Evolutionary conservation across 2,329 filamentous ascomycete genomes (phyloP).

Genomic region (Neopestalotiopsis clavispora): DNA sequence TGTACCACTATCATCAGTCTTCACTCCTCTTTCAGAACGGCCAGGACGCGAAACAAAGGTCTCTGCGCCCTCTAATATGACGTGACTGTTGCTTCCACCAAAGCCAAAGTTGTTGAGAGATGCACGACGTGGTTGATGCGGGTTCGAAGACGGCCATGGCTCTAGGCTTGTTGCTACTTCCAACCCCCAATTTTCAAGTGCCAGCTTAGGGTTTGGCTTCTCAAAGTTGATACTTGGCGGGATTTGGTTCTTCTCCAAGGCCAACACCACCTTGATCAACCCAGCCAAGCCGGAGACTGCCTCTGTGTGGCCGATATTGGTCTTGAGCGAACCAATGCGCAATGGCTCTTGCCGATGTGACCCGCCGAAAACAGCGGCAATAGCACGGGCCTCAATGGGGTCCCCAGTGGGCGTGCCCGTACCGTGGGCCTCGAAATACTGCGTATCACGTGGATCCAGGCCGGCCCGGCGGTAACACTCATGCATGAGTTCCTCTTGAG

Average conservation of each 20-base stretch:
- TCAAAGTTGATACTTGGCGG: slow-evolving; percentile 20
- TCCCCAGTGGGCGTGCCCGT: slow-evolving; percentile 76
- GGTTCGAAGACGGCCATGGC: too few species aligned
- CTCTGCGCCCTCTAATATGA: too few species aligned
- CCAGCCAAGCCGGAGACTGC: slow-evolving; percentile 38
- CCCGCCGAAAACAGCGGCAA: slow-evolving; percentile 63
- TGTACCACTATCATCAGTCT: too few species aligned
- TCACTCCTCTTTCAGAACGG: too few species aligned
- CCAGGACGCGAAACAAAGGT: too few species aligned
- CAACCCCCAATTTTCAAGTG: too few species aligned
- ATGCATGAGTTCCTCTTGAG: slow-evolving; percentile 65
- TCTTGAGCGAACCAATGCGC: slow-evolving; percentile 50
- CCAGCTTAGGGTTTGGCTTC: too few species aligned
- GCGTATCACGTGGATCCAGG: slow-evolving; percentile 57
- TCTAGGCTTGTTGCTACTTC: too few species aligned
- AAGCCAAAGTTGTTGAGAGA: too few species aligned
- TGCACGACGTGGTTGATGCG: too few species aligned
- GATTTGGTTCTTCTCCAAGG: slow-evolving; percentile 24
- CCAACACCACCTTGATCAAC: slow-evolving; percentile 28
- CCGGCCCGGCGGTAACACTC: slow-evolving; percentile 61
- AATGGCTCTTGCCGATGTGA: slow-evolving; percentile 42
- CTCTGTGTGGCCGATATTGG: slow-evolving; percentile 52
- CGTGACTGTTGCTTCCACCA: too few species aligned
- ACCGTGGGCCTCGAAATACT: slow-evolving; percentile 72
- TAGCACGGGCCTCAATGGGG: slow-evolving; percentile 66